Evolutionary conservation across 1,284 basidiomycete genomes (phyloP).

Genomic region (Ustilago vetiveriae): DNA sequence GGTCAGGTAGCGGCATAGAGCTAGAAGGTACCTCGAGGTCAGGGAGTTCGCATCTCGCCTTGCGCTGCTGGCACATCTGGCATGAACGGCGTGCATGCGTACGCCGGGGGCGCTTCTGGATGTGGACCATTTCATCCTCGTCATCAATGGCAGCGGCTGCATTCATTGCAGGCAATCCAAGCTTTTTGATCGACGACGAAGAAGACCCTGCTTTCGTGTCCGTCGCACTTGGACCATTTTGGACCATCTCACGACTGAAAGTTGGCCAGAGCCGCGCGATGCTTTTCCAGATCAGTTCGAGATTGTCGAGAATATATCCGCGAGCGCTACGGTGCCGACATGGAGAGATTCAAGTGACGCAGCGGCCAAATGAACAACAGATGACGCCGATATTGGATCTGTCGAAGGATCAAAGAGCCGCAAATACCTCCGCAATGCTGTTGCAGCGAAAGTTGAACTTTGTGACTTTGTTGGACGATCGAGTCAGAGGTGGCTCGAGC

Average conservation of each 20-base stretch:
- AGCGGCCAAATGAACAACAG: no score
- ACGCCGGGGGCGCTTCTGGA: conserved; percentile 36
- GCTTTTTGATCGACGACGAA: neutral
- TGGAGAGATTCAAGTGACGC: no score
- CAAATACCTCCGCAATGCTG: no score
- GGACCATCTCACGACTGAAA: neutral
- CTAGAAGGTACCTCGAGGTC: conserved; percentile 38
- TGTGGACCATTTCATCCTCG: conserved; percentile 11
- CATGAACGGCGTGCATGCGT: conserved; percentile 46
- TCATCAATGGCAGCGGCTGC: conserved; percentile 4
- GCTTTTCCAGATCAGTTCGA: no score
- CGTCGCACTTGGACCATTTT: neutral
- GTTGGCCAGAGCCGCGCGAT: no score
- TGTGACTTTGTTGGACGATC: no score
- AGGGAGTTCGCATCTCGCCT: conserved; percentile 41
- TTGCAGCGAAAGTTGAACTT: no score
- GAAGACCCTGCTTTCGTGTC: neutral
- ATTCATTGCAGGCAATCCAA: neutral
- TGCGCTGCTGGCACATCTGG: conserved; percentile 47
- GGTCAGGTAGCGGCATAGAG: conserved; percentile 28
- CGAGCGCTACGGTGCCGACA: no score
- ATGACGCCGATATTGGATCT: no score
- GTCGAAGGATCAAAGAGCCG: no score
- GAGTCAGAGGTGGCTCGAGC: no score
- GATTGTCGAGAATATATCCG: no score